Percentiles rank a stretch among this genome's conserved stretches.
Evolutionary conservation across 805 yeast species (phyloP).

Genomic region (Pichia phayaonensis): DNA sequence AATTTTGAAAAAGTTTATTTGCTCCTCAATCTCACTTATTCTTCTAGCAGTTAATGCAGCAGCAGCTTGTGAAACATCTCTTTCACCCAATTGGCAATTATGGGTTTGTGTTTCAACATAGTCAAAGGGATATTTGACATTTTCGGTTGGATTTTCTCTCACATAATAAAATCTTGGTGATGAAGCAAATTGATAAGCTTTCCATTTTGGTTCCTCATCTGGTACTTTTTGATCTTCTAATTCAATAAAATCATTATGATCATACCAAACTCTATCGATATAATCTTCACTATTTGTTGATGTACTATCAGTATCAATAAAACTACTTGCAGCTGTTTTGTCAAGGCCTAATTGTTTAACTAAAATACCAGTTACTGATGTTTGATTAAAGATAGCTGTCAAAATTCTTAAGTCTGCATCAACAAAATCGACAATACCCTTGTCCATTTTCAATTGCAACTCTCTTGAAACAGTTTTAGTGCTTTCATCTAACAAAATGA

Average conservation of each 20-base stretch:
- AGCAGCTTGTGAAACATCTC: constrained; percentile 52
- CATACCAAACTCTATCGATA: constrained; percentile 48
- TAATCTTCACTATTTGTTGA: constrained; percentile 12
- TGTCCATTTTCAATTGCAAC: constrained; percentile 50
- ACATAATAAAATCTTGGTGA: constrained; percentile 58
- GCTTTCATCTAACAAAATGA: constrained; percentile 26
- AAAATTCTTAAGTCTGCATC: constrained; percentile 64
- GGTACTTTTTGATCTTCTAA: constrained; percentile 42
- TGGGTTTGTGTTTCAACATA: constrained; percentile 49
- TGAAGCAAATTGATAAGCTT: constrained; percentile 42
- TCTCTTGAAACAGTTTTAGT: constrained; percentile 37
- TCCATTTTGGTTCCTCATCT: constrained; percentile 34
- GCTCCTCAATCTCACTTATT: constrained; percentile 31
- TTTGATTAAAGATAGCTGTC: constrained; percentile 55
- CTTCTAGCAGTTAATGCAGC: constrained; percentile 35
- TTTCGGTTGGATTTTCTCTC: constrained; percentile 39
- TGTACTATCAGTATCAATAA: constrained; percentile 15
- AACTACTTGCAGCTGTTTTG: constrained; percentile 8
- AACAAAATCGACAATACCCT: constrained; percentile 64
- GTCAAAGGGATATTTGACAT: constrained; percentile 52
- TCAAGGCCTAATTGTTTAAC: constrained; percentile 27
- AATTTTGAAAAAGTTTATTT: constrained; percentile 27
- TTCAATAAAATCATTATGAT: constrained; percentile 69
- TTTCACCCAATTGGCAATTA: constrained; percentile 49
- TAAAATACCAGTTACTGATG: constrained; percentile 37